phyloP scores from a whole-genome alignment of 2,329 filamentous ascomycete genomes.

The Chaetomium sp. region DNA sequence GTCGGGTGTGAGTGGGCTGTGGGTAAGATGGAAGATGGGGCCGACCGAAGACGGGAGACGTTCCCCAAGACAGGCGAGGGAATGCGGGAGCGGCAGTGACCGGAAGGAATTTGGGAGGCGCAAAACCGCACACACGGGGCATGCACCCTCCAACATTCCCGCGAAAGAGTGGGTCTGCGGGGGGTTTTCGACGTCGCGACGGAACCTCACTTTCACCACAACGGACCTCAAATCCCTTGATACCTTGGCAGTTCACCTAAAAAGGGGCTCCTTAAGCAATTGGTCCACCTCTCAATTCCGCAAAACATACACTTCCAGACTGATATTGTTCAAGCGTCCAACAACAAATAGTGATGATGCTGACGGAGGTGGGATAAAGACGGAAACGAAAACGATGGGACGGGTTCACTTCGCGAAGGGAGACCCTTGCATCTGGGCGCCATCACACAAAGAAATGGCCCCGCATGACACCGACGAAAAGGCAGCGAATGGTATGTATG shows the following conservation, averaged over 20 bases:
- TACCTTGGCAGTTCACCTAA: not conserved
- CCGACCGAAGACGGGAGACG: constrained; percentile 30
- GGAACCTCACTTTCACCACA: not conserved
- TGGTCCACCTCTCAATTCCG: not conserved
- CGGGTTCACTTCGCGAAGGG: not conserved
- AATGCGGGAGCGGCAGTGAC: constrained; percentile 32
- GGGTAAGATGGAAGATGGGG: constrained; percentile 30
- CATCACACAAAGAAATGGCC: constrained; percentile 12
- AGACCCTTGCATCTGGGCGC: not conserved
- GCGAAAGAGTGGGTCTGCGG: constrained; percentile 27
- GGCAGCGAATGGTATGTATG: not conserved
- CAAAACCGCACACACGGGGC: constrained; percentile 24
- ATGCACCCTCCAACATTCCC: constrained; percentile 25
- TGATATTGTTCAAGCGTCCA: not conserved
- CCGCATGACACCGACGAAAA: constrained; percentile 1
- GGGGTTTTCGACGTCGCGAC: not conserved
- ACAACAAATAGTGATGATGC: not conserved
- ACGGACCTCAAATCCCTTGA: not conserved
- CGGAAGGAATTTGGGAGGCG: constrained; percentile 34
- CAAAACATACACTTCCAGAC: not conserved
- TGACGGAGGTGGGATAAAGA: not conserved
- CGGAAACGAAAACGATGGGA: not conserved
- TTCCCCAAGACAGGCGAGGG: constrained; percentile 23
- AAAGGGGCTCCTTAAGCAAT: not conserved
- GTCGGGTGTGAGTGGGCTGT: constrained; percentile 27